phyloP scores from a whole-genome alignment of 2,329 filamentous ascomycete genomes.

The Venturia aucupariae region DNA sequence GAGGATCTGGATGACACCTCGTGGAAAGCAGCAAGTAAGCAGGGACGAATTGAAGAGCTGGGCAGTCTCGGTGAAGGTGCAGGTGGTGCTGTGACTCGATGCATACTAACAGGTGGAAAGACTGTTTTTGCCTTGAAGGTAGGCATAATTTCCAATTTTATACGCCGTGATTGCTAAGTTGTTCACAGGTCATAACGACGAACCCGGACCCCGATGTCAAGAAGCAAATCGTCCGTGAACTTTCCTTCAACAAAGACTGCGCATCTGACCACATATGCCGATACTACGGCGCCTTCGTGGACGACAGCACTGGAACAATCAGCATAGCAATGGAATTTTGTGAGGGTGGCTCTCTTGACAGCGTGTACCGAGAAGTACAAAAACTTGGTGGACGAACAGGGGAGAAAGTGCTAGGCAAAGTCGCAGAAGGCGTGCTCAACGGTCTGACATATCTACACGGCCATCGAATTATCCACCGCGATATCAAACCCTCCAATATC shows the following conservation, averaged over 20 bases:
- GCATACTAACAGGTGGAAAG: constrained; percentile 81
- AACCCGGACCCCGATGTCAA: constrained; percentile 97
- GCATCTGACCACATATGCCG: constrained; percentile 92
- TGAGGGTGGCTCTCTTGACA: constrained; percentile 90
- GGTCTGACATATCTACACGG: constrained; percentile 91
- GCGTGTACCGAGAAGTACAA: constrained; percentile 95
- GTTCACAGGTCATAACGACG: constrained; percentile 79
- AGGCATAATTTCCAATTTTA: constrained; percentile 20
- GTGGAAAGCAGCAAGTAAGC: constrained; percentile 86
- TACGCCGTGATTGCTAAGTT: constrained; percentile 5
- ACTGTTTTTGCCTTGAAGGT: constrained; percentile 96
- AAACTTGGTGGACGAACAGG: constrained; percentile 88
- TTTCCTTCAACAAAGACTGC: constrained; percentile 97
- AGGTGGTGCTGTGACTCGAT: constrained; percentile 88
- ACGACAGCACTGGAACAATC: constrained; percentile 91
- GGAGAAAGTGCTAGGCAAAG: constrained; percentile 94
- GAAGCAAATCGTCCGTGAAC: constrained; percentile 92
- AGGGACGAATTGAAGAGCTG: constrained; percentile 78
- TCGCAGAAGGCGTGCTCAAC: constrained; percentile 88
- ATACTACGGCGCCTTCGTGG: constrained; percentile 95
- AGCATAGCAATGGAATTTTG: constrained; percentile 99
- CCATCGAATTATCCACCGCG: constrained; percentile 94
- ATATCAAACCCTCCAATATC: constrained; percentile 98
- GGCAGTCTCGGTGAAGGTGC: constrained; percentile 90
- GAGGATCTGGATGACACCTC: constrained; percentile 92